Percentiles rank a stretch among this genome's conserved stretches.
These are phyloP conservation scores for Pyricularia sp. DNA, from an alignment of 2,329 filamentous ascomycete species.

Conservation along the genomic window DNA sequence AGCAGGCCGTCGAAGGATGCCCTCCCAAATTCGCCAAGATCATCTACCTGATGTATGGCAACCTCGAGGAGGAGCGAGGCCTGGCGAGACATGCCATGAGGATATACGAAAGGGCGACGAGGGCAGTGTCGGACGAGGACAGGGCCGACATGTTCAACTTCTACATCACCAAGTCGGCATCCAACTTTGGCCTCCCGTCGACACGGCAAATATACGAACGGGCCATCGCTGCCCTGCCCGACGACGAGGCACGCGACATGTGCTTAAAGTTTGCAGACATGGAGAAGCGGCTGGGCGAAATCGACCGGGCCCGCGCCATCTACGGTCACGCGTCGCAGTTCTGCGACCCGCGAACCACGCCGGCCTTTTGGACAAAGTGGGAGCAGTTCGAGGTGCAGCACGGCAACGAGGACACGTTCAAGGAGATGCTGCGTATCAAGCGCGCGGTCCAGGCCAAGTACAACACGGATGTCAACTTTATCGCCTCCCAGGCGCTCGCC, in stretches of 20 bases:
- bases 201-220: conserved; percentile 93
- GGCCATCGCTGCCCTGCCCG: conserved; percentile 84
- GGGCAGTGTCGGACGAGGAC: conserved; percentile 89
- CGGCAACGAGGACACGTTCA: conserved; percentile 98
- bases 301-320: conserved; percentile 88
- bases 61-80: conserved; percentile 88
- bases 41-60: conserved; percentile 96
- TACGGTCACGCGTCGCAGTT: conserved; percentile 96
- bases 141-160: conserved; percentile 97
- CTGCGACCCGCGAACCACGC: conserved; percentile 83
- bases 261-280: conserved; percentile 88
- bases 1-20: conserved; percentile 90
- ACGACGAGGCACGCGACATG: conserved; percentile 90
- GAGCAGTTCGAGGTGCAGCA: conserved; percentile 95
- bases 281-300: conserved; percentile 40
- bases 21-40: conserved; percentile 93
- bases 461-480: conserved; percentile 98
- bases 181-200: conserved; percentile 92
- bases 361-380: conserved; percentile 92
- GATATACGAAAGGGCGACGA: conserved; percentile 93
- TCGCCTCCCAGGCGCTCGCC: conserved; percentile 87
- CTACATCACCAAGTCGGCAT: conserved; percentile 82
- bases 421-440: conserved; percentile 98
- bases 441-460: conserved; percentile 94
- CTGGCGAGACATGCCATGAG: conserved; percentile 95